Evolutionary conservation across 768 basidiomycete species (phyloP).

Genomic region (Podaxis sp.): DNA sequence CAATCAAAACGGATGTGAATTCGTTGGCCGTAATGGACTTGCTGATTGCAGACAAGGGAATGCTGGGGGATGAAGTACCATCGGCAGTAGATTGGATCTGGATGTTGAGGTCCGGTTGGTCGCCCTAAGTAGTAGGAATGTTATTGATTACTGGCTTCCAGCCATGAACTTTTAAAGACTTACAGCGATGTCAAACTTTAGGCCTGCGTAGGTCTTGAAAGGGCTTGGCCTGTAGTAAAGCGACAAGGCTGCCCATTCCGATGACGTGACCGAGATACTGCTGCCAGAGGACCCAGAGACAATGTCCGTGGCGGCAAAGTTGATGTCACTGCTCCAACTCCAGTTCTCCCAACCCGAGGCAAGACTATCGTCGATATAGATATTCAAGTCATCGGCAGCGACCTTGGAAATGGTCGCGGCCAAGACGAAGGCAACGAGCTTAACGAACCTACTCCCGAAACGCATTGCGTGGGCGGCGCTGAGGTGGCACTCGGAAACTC

Average conservation of each 20-base stretch:
- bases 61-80: conserved; percentile 32
- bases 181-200: conserved; percentile 51
- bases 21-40: conserved; percentile 31
- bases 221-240: conserved; percentile 38
- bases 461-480: conserved; percentile 1
- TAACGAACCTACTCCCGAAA: conserved; percentile 19
- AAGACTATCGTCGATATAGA: conserved; percentile 42
- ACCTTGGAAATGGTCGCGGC: conserved; percentile 19
- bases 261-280: conserved; percentile 42
- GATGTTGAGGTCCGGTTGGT: conserved; percentile 42
- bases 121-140: conserved; percentile 30
- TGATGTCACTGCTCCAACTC: conserved; percentile 45
- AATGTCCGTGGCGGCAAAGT: conserved; percentile 44
- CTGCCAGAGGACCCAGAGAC: conserved; percentile 40
- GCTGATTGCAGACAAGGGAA: conserved; percentile 42
- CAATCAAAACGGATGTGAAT: conserved; percentile 44
- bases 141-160: neutral
- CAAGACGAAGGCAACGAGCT: conserved; percentile 21
- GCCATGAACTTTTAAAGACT: conserved; percentile 16
- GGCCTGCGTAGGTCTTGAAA: conserved; percentile 43
- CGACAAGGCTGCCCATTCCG: conserved; percentile 43
- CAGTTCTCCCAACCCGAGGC: conserved; percentile 49
- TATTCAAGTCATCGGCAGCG: conserved; percentile 32
- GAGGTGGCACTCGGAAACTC: conserved; percentile 7
- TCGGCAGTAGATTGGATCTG: conserved; percentile 38